Percentiles rank a stretch among this genome's conserved stretches.
phyloP scores from a whole-genome alignment of 2,329 filamentous ascomycete species.

The Leptographium procerum region DNA sequence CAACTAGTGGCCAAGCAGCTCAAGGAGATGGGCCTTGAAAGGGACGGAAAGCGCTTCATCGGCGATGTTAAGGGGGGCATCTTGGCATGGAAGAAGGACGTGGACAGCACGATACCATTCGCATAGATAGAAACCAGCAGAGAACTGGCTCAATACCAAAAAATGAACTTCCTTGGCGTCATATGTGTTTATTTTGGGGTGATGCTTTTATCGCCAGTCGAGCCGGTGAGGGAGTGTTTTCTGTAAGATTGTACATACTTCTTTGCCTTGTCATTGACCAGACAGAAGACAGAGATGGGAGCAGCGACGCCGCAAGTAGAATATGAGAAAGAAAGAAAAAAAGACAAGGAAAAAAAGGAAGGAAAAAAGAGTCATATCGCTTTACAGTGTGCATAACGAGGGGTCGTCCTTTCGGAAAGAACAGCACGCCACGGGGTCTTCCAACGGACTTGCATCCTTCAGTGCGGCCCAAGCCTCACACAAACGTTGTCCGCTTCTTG shows the following conservation, averaged over 20 bases:
- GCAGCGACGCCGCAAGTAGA: neutral
- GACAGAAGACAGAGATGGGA: neutral
- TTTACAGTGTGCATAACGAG: neutral
- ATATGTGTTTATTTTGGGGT: neutral
- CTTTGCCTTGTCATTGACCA: neutral
- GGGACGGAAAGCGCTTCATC: conserved; percentile 44
- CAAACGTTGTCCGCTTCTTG: conserved; percentile 65
- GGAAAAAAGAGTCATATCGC: too few species aligned
- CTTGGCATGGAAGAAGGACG: conserved; percentile 56
- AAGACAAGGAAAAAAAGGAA: too few species aligned
- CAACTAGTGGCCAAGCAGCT: conserved; percentile 57
- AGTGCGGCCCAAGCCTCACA: conserved; percentile 26
- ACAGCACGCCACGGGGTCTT: neutral
- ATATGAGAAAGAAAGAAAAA: too few species aligned
- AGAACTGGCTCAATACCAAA: too few species aligned
- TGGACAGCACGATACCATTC: conserved; percentile 49
- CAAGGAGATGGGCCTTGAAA: conserved; percentile 46
- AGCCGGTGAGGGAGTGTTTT: neutral
- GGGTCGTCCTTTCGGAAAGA: neutral
- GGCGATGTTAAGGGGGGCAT: conserved; percentile 64
- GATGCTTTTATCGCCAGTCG: neutral
- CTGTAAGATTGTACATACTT: neutral
- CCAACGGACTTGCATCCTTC: neutral
- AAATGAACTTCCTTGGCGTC: neutral
- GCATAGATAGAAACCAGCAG: too few species aligned